phyloP scores from a whole-genome alignment of 176 grass and related monocot genomes.

The Panicum miliaceum region DNA sequence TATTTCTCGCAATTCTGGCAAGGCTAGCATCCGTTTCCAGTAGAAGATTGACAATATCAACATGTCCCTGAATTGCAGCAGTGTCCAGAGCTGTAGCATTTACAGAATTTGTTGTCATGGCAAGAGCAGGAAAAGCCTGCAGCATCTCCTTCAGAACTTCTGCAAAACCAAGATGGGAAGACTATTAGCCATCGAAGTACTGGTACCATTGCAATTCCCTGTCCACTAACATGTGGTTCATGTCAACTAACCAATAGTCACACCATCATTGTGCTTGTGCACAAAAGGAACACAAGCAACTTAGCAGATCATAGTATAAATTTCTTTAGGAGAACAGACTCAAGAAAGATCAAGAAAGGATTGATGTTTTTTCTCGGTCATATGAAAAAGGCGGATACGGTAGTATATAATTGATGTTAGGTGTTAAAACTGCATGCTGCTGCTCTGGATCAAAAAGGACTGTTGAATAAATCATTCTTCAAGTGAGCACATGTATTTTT shows the following conservation, averaged over 20 bases:
- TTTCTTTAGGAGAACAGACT: neutral
- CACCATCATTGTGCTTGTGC: neutral
- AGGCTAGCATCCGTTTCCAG: constrained; percentile 89
- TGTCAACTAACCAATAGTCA: neutral
- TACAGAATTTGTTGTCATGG: constrained; percentile 87
- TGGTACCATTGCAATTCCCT: neutral
- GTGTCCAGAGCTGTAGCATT: constrained; percentile 93
- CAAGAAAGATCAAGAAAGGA: neutral
- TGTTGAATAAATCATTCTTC: neutral
- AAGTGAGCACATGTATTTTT: neutral
- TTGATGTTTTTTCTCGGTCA: neutral
- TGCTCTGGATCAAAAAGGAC: neutral
- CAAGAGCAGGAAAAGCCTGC: constrained; percentile 70
- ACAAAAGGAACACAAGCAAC: constrained; percentile 5
- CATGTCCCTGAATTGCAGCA: constrained; percentile 73
- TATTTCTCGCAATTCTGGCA: constrained; percentile 80
- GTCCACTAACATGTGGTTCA: neutral
- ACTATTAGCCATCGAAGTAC: neutral
- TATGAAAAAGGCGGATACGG: neutral
- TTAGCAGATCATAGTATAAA: constrained; percentile 4
- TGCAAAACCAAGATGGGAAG: constrained; percentile 43
- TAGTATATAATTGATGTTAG: neutral
- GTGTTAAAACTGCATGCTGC: neutral
- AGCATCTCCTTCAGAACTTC: constrained; percentile 85
- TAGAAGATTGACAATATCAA: constrained; percentile 81